Conservation (phyloP, 345 rosid species). For the Linum tenue region DNA sequence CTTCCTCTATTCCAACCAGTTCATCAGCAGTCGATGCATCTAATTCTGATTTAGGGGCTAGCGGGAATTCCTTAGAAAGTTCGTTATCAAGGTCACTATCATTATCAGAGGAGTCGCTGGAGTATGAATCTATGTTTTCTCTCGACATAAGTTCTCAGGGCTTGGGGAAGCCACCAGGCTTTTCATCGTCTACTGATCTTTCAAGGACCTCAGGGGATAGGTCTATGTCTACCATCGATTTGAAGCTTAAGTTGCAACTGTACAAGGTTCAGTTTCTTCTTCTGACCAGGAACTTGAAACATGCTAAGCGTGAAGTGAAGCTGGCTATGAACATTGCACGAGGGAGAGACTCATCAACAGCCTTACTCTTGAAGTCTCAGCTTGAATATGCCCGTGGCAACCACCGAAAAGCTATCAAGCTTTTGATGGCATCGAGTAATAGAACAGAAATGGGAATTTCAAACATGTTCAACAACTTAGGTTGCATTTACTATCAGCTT, state of each 20-base stretch:
- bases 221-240: slow-evolving; percentile 50
- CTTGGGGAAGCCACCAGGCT: slow-evolving; percentile 39
- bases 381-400: slow-evolving; percentile 96
- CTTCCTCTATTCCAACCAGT: slow-evolving; percentile 53
- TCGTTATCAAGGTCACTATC: slow-evolving; percentile 59
- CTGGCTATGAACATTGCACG: slow-evolving; percentile 89
- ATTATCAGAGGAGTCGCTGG: slow-evolving; percentile 60
- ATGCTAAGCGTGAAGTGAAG: slow-evolving; percentile 96
- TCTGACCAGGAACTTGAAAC: slow-evolving; percentile 78
- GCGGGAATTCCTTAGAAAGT: slow-evolving; percentile 51
- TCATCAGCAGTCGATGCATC: slow-evolving; percentile 49
- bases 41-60: slow-evolving; percentile 45
- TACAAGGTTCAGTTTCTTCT: slow-evolving; percentile 86
- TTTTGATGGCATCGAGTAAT: slow-evolving; percentile 69
- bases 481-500: slow-evolving; percentile 80
- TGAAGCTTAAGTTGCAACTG: slow-evolving; percentile 90
- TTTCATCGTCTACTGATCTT: slow-evolving; percentile 47
- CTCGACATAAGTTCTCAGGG: slow-evolving; percentile 67
- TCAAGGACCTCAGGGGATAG: slow-evolving; percentile 46
- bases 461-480: slow-evolving; percentile 84
- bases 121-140: slow-evolving; percentile 56
- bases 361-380: slow-evolving; percentile 89
- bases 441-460: slow-evolving; percentile 56
- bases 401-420: slow-evolving; percentile 87
- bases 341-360: slow-evolving; percentile 75